Conservation (phyloP, 202 grass and related monocot species). For the Zoysia matrella region DNA sequence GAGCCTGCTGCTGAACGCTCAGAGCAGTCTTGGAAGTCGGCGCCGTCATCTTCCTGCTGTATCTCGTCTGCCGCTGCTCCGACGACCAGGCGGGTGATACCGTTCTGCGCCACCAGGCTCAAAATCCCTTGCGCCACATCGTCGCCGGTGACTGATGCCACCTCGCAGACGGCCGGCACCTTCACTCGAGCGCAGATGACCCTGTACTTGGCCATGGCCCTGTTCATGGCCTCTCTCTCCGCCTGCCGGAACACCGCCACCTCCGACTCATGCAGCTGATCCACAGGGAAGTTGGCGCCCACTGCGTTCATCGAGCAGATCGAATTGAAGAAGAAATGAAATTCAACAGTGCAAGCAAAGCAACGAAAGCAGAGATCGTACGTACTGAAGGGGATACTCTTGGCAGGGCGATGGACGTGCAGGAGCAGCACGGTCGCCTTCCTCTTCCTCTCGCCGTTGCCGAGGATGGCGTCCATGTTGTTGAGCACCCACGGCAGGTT, state of each 20-base stretch:
- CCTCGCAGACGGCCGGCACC: neutral
- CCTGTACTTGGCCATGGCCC: slow-evolving; percentile 21
- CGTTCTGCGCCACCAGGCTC: slow-evolving; percentile 3
- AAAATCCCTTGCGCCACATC: slow-evolving; percentile 11
- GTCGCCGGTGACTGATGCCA: neutral
- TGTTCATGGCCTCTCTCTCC: neutral
- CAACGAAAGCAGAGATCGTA: neutral
- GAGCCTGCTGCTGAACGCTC: slow-evolving; percentile 24
- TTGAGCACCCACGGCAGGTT: slow-evolving; percentile 28
- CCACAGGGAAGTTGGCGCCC: slow-evolving; percentile 12
- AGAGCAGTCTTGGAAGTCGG: slow-evolving; percentile 7
- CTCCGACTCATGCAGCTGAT: slow-evolving; percentile 23
- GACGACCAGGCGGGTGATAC: slow-evolving; percentile 9
- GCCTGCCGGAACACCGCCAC: slow-evolving; percentile 19
- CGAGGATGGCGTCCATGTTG: slow-evolving; percentile 19
- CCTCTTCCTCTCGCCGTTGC: neutral
- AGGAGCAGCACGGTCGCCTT: slow-evolving; percentile 11
- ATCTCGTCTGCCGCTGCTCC: slow-evolving; percentile 19
- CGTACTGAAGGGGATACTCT: slow-evolving; percentile 23
- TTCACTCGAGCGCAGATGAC: slow-evolving; percentile 21
- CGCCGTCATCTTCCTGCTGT: slow-evolving; percentile 19
- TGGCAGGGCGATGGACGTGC: slow-evolving; percentile 33
- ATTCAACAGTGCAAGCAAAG: too few species aligned
- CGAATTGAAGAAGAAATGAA: too few species aligned
- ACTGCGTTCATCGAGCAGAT: neutral